A percentile compares a stretch with the other conserved stretches of the same genome.
These are phyloP conservation scores for Geotrichum histeridarum DNA, from an alignment of 1,139 yeast species.

Conservation along the genomic window DNA sequence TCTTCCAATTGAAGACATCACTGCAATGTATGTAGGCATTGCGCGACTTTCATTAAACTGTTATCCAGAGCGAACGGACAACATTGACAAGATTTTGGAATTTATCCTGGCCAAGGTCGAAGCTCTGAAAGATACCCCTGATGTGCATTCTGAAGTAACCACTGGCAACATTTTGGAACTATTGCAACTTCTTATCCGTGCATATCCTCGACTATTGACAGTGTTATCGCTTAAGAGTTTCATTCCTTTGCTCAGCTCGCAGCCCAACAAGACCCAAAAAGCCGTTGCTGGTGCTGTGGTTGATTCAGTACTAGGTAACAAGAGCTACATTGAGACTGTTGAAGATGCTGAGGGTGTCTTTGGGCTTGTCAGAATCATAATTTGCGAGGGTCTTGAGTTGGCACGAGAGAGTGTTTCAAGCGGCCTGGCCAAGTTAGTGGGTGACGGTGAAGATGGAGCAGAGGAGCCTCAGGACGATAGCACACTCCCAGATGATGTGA, in stretches of 20 bases:
- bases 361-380: constrained; percentile 38
- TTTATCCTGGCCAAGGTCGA: constrained; percentile 52
- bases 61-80: constrained; percentile 56
- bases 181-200: constrained; percentile 53
- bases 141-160: constrained; percentile 25
- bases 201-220: constrained; percentile 25
- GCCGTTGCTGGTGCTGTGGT: constrained; percentile 35
- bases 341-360: constrained; percentile 40
- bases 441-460: constrained; percentile 12
- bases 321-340: constrained; percentile 27
- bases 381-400: constrained; percentile 27
- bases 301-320: constrained; percentile 32
- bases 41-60: constrained; percentile 60
- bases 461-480: constrained; percentile 20
- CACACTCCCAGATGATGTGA: constrained; percentile 30
- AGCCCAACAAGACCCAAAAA: constrained; percentile 38
- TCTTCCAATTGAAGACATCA: constrained; percentile 58
- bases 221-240: constrained; percentile 38
- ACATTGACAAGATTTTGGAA: constrained; percentile 57
- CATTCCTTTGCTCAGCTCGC: constrained; percentile 37
- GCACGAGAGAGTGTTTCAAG: constrained; percentile 12
- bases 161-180: constrained; percentile 49
- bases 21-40: constrained; percentile 60
- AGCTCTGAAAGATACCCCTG: constrained; percentile 27
- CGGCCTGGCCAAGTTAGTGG: constrained; percentile 21